A percentile compares a stretch with the other conserved stretches of the same genome.
phyloP scores from a whole-genome alignment of 345 rosid species.

The Aethionema arabicum region DNA sequence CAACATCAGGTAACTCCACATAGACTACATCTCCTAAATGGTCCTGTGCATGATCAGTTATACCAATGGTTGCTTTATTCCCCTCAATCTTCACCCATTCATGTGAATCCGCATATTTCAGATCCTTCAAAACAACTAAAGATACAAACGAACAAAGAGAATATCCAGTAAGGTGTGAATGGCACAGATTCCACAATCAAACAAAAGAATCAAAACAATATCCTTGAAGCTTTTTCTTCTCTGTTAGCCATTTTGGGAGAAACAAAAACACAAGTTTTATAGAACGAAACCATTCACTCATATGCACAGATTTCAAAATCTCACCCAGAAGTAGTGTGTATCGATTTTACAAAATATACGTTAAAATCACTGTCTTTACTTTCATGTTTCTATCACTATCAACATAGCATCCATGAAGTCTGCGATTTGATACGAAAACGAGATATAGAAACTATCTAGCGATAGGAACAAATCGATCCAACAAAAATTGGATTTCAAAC shows the following conservation, averaged over 20 bases:
- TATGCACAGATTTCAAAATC: not conserved
- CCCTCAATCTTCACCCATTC: conserved; percentile 94
- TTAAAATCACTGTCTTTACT: not conserved
- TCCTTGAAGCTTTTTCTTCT: conserved; percentile 1
- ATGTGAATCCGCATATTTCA: conserved; percentile 83
- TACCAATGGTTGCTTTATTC: conserved; percentile 73
- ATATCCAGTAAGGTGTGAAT: conserved; percentile 15
- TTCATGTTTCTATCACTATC: not conserved
- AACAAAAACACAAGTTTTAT: conserved; percentile 1
- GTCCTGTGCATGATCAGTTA: conserved; percentile 96
- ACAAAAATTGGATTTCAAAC: not conserved
- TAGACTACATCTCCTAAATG: conserved; percentile 97
- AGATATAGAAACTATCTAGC: not conserved
- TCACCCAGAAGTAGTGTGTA: not conserved
- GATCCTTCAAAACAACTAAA: conserved; percentile 69
- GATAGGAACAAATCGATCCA: conserved; percentile 6
- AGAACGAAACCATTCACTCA: not conserved
- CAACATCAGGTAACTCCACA: conserved; percentile 86
- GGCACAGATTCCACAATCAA: conserved; percentile 33
- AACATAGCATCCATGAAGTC: conserved; percentile 2
- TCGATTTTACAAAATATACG: not conserved
- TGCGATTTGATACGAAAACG: conserved; percentile 2
- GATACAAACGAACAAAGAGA: not conserved
- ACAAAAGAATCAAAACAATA: conserved; percentile 9
- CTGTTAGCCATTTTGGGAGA: not conserved